Conservation (phyloP, 2,329 filamentous ascomycete genomes). For the Beauveria scarabaeidicola region DNA sequence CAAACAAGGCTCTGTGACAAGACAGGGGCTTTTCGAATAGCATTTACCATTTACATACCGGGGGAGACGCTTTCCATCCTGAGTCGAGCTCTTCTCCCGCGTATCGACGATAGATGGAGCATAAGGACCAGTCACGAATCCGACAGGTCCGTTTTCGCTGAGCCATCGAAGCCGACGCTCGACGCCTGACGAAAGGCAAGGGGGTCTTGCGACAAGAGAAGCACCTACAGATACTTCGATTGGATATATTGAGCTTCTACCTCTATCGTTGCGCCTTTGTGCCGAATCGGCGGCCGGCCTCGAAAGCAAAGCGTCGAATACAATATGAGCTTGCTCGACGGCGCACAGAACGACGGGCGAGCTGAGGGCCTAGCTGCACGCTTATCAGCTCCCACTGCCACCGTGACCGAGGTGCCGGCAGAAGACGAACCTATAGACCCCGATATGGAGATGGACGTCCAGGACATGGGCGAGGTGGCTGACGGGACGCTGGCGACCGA, state of each 20-base stretch:
- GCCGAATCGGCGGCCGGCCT: neutral
- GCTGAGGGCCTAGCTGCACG: neutral
- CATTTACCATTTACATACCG: neutral
- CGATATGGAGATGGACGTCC: slow-evolving; percentile 1
- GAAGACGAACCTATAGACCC: neutral
- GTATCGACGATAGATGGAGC: slow-evolving; percentile 2
- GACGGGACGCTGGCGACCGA: slow-evolving; percentile 26
- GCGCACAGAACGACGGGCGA: neutral
- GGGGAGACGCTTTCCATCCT: no score
- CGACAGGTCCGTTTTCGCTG: slow-evolving; percentile 1
- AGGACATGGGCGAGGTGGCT: slow-evolving; percentile 29
- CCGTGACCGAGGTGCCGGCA: neutral
- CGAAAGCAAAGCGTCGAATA: neutral
- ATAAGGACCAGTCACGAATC: neutral
- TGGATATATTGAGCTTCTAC: neutral
- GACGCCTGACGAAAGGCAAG: neutral
- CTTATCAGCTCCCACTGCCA: neutral
- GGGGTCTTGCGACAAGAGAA: neutral
- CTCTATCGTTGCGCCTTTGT: neutral
- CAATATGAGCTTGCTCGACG: neutral
- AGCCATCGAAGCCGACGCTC: neutral
- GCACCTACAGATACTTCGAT: neutral
- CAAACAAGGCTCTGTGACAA: neutral
- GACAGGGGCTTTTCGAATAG: neutral
- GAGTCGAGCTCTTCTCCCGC: neutral